These are phyloP conservation scores for Dittrichia graveolens DNA, from an alignment of 129 eudicot genomes.

Conservation along the genomic window DNA sequence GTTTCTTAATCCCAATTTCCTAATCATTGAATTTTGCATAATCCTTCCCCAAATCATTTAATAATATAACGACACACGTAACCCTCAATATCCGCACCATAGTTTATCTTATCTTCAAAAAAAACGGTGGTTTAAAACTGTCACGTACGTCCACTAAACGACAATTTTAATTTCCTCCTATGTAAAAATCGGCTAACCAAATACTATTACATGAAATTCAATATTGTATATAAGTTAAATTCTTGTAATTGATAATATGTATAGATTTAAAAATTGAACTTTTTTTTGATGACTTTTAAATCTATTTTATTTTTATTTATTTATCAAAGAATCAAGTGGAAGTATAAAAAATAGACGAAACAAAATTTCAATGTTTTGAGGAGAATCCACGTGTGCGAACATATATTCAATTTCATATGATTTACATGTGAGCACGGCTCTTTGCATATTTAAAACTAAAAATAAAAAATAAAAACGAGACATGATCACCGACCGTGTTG, in stretches of 20 bases:
- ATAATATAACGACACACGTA: slow-evolving; percentile 36
- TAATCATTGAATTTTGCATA: slow-evolving; percentile 33
- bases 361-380: background rate
- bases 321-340: no score
- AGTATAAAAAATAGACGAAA: slow-evolving; percentile 16
- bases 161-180: slow-evolving; percentile 2
- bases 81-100: slow-evolving; percentile 27
- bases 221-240: no score
- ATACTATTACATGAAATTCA: no score
- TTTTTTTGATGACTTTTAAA: no score
- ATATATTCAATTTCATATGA: background rate
- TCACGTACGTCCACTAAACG: slow-evolving; percentile 21
- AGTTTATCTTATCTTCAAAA: background rate
- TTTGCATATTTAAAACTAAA: background rate
- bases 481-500: background rate
- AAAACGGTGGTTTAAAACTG: slow-evolving; percentile 2
- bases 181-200: no score
- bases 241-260: no score
- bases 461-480: background rate
- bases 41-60: slow-evolving; percentile 9
- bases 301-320: no score
- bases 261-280: no score
- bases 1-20: slow-evolving; percentile 27
- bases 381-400: slow-evolving; percentile 24
- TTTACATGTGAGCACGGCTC: slow-evolving; percentile 7